Conservation (phyloP, 2,329 filamentous ascomycete species). For the Calonectria leucothoes region DNA sequence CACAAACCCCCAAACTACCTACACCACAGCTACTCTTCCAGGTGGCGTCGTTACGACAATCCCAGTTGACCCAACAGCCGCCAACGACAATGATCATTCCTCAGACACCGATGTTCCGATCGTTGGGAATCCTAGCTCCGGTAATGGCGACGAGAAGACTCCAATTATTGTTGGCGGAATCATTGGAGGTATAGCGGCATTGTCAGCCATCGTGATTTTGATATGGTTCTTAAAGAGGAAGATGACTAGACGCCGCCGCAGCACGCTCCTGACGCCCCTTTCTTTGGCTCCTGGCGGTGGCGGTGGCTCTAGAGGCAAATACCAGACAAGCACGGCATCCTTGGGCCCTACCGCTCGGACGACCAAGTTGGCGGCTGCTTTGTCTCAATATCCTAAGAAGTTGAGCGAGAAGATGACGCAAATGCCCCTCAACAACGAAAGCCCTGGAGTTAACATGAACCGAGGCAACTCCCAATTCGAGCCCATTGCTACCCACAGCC, state of each 20-base stretch:
- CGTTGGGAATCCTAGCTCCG: background rate
- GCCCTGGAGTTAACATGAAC: slow-evolving; percentile 61
- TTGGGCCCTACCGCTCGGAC: slow-evolving; percentile 61
- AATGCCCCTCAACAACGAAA: slow-evolving; percentile 40
- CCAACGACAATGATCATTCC: slow-evolving; percentile 32
- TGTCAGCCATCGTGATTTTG: slow-evolving; percentile 58
- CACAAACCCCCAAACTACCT: slow-evolving; percentile 25
- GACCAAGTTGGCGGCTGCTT: slow-evolving; percentile 43
- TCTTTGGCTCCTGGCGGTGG: slow-evolving; percentile 45
- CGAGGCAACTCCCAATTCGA: slow-evolving; percentile 66
- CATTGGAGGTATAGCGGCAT: slow-evolving; percentile 58
- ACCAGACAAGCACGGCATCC: slow-evolving; percentile 55
- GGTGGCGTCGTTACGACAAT: slow-evolving; percentile 36
- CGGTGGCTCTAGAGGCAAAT: slow-evolving; percentile 27
- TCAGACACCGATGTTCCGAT: slow-evolving; percentile 15
- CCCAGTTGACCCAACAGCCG: slow-evolving; percentile 33
- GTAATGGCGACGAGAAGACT: slow-evolving; percentile 28
- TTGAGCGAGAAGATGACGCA: slow-evolving; percentile 35
- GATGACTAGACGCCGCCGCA: slow-evolving; percentile 55
- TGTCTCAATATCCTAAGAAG: slow-evolving; percentile 45
- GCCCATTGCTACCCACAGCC: slow-evolving; percentile 49
- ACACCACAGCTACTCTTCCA: slow-evolving; percentile 35
- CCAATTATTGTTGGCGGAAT: slow-evolving; percentile 63
- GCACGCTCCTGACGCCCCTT: slow-evolving; percentile 62
- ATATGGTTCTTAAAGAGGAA: slow-evolving; percentile 62